Percentiles rank a stretch among this genome's conserved stretches.
Conservation (phyloP, 495 filamentous ascomycete species). For the Neurospora sp. region DNA sequence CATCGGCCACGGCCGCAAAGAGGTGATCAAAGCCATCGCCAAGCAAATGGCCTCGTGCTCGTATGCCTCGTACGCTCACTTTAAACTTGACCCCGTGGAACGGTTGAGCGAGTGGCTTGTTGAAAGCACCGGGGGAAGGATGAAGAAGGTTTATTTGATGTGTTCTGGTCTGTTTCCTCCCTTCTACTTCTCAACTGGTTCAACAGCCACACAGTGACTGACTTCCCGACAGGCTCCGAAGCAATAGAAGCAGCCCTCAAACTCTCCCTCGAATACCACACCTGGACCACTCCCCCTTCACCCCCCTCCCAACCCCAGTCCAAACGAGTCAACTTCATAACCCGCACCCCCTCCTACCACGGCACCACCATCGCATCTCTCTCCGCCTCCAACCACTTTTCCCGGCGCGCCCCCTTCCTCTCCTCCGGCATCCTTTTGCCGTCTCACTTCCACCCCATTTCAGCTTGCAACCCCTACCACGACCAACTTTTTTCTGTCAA, state of each 20-base stretch:
- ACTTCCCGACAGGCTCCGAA: constrained; percentile 46
- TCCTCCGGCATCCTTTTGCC: constrained; percentile 30
- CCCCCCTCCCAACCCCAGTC: no score
- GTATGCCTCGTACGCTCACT: constrained; percentile 36
- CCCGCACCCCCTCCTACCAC: constrained; percentile 58
- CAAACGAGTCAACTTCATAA: constrained; percentile 39
- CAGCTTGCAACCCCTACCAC: constrained; percentile 48
- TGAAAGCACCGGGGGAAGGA: constrained; percentile 31
- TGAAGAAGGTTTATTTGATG: constrained; percentile 35
- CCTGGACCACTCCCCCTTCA: constrained; percentile 24
- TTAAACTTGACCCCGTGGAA: constrained; percentile 24
- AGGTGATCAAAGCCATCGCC: constrained; percentile 27
- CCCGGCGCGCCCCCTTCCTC: constrained; percentile 46
- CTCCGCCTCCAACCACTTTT: constrained; percentile 46
- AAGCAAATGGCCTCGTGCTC: constrained; percentile 24
- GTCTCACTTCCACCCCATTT: constrained; percentile 47
- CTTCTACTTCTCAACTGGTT: no score
- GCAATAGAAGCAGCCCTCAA: constrained; percentile 64
- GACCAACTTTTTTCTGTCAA: constrained; percentile 11
- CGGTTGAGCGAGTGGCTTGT: constrained; percentile 29
- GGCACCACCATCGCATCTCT: constrained; percentile 59
- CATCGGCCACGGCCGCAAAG: constrained; percentile 37
- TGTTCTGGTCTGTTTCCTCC: constrained; percentile 39
- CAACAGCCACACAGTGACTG: no score
- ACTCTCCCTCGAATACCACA: constrained; percentile 51